A percentile compares a stretch with the other conserved stretches of the same genome.
phyloP scores from a whole-genome alignment of 208 protist genomes.

The Crithidia brevicula region DNA sequence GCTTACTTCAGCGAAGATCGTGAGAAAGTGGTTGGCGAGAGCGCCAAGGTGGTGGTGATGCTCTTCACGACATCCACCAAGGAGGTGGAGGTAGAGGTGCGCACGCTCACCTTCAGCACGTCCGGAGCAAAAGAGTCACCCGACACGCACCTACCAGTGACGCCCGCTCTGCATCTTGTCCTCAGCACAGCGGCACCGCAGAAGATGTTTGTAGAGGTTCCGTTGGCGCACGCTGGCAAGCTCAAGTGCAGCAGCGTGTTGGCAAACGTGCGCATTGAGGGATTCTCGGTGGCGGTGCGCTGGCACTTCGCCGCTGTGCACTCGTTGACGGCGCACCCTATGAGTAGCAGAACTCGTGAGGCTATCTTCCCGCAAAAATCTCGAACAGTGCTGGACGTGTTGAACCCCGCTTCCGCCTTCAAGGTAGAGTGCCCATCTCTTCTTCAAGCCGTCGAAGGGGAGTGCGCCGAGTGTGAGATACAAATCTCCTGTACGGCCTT shows the following conservation, averaged over 20 bases:
- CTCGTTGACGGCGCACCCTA: conserved; percentile 18
- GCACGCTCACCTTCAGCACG: conserved; percentile 23
- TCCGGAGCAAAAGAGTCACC: neutral
- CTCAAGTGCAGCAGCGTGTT: conserved; percentile 41
- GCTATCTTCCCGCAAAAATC: conserved; percentile 7
- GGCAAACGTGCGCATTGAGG: conserved; percentile 32
- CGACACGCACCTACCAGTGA: conserved; percentile 10
- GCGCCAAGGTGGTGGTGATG: conserved; percentile 16
- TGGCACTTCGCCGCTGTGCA: conserved; percentile 22
- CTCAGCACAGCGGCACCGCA: conserved; percentile 20
- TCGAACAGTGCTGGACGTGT: conserved; percentile 28
- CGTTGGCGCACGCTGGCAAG: conserved; percentile 43
- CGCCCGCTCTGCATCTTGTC: conserved; percentile 2
- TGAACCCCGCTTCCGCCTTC: conserved; percentile 37
- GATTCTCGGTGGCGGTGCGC: conserved; percentile 23
- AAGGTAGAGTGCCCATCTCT: conserved; percentile 38
- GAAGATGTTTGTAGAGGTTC: conserved; percentile 17
- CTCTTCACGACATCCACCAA: conserved; percentile 38
- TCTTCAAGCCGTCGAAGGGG: conserved; percentile 60
- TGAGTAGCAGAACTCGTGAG: conserved; percentile 5
- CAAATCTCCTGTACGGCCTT: conserved; percentile 33
- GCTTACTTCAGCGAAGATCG: conserved; percentile 21
- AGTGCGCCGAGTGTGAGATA: conserved; percentile 46
- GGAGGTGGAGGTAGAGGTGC: conserved; percentile 19
- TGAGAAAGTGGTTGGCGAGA: conserved; percentile 22